Evolutionary conservation across 2,329 filamentous ascomycete species (phyloP).

Genomic region (Neofusicoccum sp.): DNA sequence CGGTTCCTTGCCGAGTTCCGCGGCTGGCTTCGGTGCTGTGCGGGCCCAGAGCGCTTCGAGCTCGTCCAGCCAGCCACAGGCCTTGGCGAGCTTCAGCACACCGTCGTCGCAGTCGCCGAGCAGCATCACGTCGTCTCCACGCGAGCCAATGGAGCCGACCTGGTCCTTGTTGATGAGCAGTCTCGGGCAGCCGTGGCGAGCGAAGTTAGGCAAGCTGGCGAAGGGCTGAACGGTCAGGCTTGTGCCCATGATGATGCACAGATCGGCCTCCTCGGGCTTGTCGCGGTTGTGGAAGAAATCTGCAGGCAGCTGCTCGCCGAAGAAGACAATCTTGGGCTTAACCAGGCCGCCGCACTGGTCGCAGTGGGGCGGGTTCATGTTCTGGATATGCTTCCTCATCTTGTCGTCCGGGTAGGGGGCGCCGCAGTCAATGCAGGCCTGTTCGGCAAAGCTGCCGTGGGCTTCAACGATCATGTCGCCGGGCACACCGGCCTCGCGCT

Average conservation of each 20-base stretch:
- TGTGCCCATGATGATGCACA: slow-evolving; percentile 84
- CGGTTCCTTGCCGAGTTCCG: slow-evolving; percentile 43
- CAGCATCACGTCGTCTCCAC: slow-evolving; percentile 79
- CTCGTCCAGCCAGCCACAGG: slow-evolving; percentile 82
- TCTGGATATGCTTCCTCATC: slow-evolving; percentile 69
- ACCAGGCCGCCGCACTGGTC: slow-evolving; percentile 71
- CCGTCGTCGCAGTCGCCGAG: slow-evolving; percentile 82
- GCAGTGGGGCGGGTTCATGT: slow-evolving; percentile 70
- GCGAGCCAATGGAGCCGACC: slow-evolving; percentile 74
- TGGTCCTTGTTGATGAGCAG: slow-evolving; percentile 83
- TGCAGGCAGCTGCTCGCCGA: slow-evolving; percentile 70
- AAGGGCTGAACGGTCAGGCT: slow-evolving; percentile 88
- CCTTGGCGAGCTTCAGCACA: slow-evolving; percentile 73
- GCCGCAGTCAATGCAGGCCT: slow-evolving; percentile 89
- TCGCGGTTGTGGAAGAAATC: slow-evolving; percentile 61
- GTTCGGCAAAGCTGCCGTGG: slow-evolving; percentile 86
- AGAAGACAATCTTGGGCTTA: slow-evolving; percentile 95
- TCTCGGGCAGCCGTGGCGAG: slow-evolving; percentile 63
- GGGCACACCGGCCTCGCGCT: slow-evolving; percentile 81
- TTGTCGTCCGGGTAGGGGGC: slow-evolving; percentile 66
- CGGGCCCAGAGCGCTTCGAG: slow-evolving; percentile 72
- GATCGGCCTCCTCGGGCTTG: slow-evolving; percentile 63
- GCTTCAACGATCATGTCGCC: slow-evolving; percentile 82
- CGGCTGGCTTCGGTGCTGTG: slow-evolving; percentile 57
- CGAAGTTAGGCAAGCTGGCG: slow-evolving; percentile 70